phyloP scores from a whole-genome alignment of 352 stramenopile species.

The Phytophthora nicotianae region DNA sequence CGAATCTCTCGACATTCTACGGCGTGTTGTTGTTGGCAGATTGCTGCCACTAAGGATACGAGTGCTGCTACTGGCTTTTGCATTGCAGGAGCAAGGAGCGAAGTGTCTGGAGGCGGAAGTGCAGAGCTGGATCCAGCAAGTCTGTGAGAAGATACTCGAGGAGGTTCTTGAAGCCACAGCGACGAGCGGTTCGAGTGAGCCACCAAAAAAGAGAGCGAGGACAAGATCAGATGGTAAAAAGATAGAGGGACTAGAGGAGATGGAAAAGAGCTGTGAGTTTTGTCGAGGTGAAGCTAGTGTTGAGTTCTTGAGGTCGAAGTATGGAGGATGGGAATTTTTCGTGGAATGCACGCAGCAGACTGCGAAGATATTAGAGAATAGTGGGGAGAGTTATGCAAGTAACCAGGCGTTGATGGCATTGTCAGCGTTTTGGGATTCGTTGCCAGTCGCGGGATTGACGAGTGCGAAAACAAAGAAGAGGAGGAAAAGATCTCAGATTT shows the following conservation, averaged over 20 bases:
- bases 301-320: slow-evolving; percentile 18
- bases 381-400: slow-evolving; percentile 22
- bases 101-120: slow-evolving; percentile 12
- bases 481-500: slow-evolving; percentile 20
- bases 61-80: slow-evolving; percentile 38
- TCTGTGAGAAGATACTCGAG: slow-evolving; percentile 49
- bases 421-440: slow-evolving; percentile 28
- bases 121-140: slow-evolving; percentile 37
- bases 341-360: slow-evolving; percentile 27
- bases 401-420: slow-evolving; percentile 30
- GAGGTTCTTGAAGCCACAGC: slow-evolving; percentile 42
- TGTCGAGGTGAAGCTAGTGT: slow-evolving; percentile 29
- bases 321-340: slow-evolving; percentile 31
- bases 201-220: slow-evolving; percentile 13
- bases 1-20: slow-evolving; percentile 28
- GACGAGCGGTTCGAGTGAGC: slow-evolving; percentile 8
- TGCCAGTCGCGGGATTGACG: slow-evolving; percentile 12
- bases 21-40: slow-evolving; percentile 19
- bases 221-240: slow-evolving; percentile 17
- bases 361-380: slow-evolving; percentile 25
- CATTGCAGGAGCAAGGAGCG: slow-evolving; percentile 23
- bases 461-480: slow-evolving; percentile 10
- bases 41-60: slow-evolving; percentile 36
- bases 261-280: slow-evolving; percentile 28
- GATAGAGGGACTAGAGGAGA: not conserved